Base-by-base conservation (phyloP, 495 filamentous ascomycete genomes). In the Aspergillus sclerotiicarbonarius region DNA sequence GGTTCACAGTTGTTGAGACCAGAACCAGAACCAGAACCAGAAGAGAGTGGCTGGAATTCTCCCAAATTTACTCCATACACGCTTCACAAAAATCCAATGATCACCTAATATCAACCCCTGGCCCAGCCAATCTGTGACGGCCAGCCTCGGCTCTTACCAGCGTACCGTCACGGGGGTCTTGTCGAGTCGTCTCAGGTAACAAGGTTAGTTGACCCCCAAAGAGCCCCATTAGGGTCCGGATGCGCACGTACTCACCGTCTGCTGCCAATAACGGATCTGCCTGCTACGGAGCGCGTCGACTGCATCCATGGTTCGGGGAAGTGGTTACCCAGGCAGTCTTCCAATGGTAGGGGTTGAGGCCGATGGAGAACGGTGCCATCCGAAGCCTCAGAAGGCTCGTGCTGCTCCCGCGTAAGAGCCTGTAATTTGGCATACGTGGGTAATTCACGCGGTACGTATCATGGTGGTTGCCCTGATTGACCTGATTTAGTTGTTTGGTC, bases 151-250 rank as follows among this genome's bases (percentile, higher is more conserved):
- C n/a, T n/a, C 25, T 25, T 25, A 25, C 25, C 25, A 25, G 25
- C 5, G 25, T 25, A 25, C 25, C 25, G 25, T 25, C 25, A 25
- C 25, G n/a, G n/a, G n/a, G n/a, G n/a, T n/a, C n/a, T n/a, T n/a
- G n/a, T n/a, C 25, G 25, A 25, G 5, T 35, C 33, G 13, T 41
- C 37, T 41, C 13, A 41, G n/a, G 37, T 41, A 41, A 41, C n/a
- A 15, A 41, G 37, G 37, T 41, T 41, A 12, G 37, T n/a, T 41
- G 37, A 13, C 37, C 20, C 46, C 19, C n/a, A 19, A 20, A 47
- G 18, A 47, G 18, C 47, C 47, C 47, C 29, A 50, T 50, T 50
- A 50, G 47, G 47, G 47, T 50, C 47, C 47, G 47, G 25, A 31
- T 29, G 47, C 25, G 47, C 47, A 50, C 47, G 47, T 50, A 50